These are phyloP conservation scores for Whalleya microplaca DNA, from an alignment of 2,329 filamentous ascomycete species.

Conservation along the genomic window DNA sequence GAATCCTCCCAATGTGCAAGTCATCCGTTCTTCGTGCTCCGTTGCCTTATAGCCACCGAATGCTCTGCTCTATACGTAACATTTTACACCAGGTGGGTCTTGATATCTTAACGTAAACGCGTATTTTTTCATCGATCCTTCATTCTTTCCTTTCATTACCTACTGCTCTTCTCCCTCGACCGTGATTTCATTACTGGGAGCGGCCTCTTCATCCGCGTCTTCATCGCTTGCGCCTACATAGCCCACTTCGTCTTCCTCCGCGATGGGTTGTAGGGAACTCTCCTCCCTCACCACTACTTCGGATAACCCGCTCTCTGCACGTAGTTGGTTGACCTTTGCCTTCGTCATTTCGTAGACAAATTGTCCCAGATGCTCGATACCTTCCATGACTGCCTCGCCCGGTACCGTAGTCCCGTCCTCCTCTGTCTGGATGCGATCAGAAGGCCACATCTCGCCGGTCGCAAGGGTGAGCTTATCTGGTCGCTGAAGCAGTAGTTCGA, in stretches of 20 bases:
- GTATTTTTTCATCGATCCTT: constrained; percentile 5
- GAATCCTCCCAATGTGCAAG: constrained; percentile 5
- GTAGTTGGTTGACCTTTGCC: constrained; percentile 55
- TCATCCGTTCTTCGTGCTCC: constrained; percentile 1
- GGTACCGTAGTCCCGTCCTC: constrained; percentile 52
- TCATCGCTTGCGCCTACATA: constrained; percentile 32
- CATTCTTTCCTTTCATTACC: neutral
- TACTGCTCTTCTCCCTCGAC: constrained; percentile 13
- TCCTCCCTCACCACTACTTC: constrained; percentile 21
- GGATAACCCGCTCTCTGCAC: constrained; percentile 42
- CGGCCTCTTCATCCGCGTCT: constrained; percentile 28
- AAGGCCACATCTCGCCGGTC: constrained; percentile 85
- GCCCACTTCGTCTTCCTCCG: constrained; percentile 36
- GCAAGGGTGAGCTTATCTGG: constrained; percentile 81
- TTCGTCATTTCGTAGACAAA: constrained; percentile 97
- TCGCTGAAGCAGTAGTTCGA: constrained; percentile 75
- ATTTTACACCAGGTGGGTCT: constrained; percentile 5
- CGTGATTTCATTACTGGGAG: constrained; percentile 10
- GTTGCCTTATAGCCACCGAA: constrained; percentile 1
- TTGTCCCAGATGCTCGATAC: constrained; percentile 90
- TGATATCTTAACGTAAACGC: constrained; percentile 1
- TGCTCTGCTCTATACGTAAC: neutral
- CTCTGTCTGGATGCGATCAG: constrained; percentile 55
- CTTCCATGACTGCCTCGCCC: constrained; percentile 76
- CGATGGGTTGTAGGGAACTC: constrained; percentile 31